phyloP scores from a whole-genome alignment of 2,329 filamentous ascomycete species.

The Pseudocercospora pini-densiflorae region DNA sequence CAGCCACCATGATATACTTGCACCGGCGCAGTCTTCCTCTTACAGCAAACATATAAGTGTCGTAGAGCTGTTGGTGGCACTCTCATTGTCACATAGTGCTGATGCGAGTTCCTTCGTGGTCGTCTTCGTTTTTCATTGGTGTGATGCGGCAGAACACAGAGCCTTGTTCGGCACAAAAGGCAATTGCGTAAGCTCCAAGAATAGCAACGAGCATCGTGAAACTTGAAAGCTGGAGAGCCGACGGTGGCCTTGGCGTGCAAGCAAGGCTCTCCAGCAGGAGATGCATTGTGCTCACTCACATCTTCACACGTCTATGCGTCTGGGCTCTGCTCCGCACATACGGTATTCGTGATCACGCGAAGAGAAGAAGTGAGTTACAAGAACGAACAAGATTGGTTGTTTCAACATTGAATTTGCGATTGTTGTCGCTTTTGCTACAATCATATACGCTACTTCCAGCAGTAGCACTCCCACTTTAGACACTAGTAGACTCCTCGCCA shows the following conservation, averaged over 20 bases:
- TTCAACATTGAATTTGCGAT: not conserved
- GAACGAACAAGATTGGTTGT: too few species aligned
- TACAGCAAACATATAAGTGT: not conserved
- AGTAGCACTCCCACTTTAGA: slow-evolving; percentile 13
- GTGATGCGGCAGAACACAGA: not conserved
- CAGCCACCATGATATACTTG: not conserved
- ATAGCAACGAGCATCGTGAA: not conserved
- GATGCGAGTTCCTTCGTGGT: not conserved
- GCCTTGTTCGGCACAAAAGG: slow-evolving; percentile 2
- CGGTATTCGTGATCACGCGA: not conserved
- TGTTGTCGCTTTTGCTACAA: not conserved
- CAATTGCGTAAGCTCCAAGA: slow-evolving; percentile 5
- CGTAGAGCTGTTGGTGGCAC: not conserved
- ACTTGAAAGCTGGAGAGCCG: not conserved
- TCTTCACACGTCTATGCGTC: not conserved
- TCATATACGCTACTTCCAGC: not conserved
- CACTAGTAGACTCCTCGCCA: slow-evolving; percentile 26
- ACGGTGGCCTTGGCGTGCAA: not conserved
- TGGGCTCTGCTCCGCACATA: not conserved
- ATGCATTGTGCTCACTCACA: not conserved
- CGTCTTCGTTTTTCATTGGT: not conserved
- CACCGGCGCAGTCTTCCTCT: not conserved
- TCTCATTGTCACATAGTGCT: not conserved
- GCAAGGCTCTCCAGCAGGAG: not conserved
- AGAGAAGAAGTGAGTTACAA: not conserved